These are phyloP conservation scores for Zasmidium angulare DNA, from an alignment of 2,329 filamentous ascomycete species.

Conservation along the genomic window DNA sequence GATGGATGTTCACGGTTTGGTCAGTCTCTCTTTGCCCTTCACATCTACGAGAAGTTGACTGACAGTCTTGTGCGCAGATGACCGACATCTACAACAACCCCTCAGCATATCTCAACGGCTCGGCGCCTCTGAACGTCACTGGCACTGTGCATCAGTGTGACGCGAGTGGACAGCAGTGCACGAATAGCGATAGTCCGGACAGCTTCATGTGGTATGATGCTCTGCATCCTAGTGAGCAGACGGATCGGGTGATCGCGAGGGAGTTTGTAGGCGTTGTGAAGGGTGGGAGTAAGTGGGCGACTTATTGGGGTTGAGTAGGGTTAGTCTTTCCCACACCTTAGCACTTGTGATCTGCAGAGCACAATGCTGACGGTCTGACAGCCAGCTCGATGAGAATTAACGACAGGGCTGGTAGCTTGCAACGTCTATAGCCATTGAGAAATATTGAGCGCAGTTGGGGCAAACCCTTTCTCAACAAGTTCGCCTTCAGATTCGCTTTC, in stretches of 20 bases:
- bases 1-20: constrained; percentile 65
- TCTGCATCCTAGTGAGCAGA: constrained; percentile 68
- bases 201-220: constrained; percentile 74
- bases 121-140: constrained; percentile 61
- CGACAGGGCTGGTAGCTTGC: no score
- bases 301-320: constrained; percentile 36
- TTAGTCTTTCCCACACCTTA: no score
- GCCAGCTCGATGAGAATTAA: no score
- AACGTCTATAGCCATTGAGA: no score
- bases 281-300: constrained; percentile 50
- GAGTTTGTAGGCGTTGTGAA: constrained; percentile 57
- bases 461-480: no score
- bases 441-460: no score
- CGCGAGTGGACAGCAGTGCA: constrained; percentile 40
- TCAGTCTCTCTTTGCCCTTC: constrained; percentile 30
- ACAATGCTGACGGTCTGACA: no score
- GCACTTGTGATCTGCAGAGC: no score
- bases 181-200: constrained; percentile 48
- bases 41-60: background rate
- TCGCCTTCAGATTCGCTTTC: no score
- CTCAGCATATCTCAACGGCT: constrained; percentile 59
- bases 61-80: constrained; percentile 41
- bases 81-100: constrained; percentile 66
- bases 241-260: constrained; percentile 57
- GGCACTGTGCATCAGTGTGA: constrained; percentile 59